A percentile compares a stretch with the other conserved stretches of the same genome.
These are phyloP conservation scores for Cercis canadensis DNA, from an alignment of 306 rosid genomes.

Conservation along the genomic window DNA sequence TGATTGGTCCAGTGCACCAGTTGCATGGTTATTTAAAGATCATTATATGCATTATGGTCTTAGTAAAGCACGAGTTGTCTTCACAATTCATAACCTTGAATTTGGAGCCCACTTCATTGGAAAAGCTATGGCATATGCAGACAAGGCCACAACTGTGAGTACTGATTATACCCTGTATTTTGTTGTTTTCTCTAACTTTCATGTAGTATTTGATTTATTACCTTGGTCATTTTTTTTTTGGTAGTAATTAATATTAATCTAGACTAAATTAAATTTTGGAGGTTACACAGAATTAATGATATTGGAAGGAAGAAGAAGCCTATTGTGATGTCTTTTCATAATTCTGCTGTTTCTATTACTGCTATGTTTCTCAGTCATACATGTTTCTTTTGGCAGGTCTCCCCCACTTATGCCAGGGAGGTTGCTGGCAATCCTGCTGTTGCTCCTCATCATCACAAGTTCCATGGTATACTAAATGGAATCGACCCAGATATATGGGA, in stretches of 20 bases:
- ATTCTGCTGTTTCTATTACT: background rate
- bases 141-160: slow-evolving; percentile 97
- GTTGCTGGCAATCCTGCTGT: slow-evolving; percentile 68
- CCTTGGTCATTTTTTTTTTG: background rate
- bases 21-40: slow-evolving; percentile 95
- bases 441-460: slow-evolving; percentile 83
- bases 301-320: slow-evolving; percentile 33
- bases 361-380: slow-evolving; percentile 18
- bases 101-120: slow-evolving; percentile 77
- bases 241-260: background rate
- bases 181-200: background rate
- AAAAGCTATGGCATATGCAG: slow-evolving; percentile 72
- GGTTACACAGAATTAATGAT: slow-evolving; percentile 5
- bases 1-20: slow-evolving; percentile 99
- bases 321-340: slow-evolving; percentile 1
- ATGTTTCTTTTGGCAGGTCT: slow-evolving; percentile 65
- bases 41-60: slow-evolving; percentile 81
- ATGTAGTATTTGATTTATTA: slow-evolving; percentile 17
- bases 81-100: slow-evolving; percentile 98
- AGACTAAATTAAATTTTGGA: slow-evolving; percentile 12
- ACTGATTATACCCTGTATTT: slow-evolving; percentile 29
- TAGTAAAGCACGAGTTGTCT: slow-evolving; percentile 78
- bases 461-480: slow-evolving; percentile 96
- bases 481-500: slow-evolving; percentile 98
- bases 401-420: slow-evolving; percentile 86